These are phyloP conservation scores for Podospora pseudoanserina DNA, from an alignment of 495 filamentous ascomycete genomes.

Conservation along the genomic window DNA sequence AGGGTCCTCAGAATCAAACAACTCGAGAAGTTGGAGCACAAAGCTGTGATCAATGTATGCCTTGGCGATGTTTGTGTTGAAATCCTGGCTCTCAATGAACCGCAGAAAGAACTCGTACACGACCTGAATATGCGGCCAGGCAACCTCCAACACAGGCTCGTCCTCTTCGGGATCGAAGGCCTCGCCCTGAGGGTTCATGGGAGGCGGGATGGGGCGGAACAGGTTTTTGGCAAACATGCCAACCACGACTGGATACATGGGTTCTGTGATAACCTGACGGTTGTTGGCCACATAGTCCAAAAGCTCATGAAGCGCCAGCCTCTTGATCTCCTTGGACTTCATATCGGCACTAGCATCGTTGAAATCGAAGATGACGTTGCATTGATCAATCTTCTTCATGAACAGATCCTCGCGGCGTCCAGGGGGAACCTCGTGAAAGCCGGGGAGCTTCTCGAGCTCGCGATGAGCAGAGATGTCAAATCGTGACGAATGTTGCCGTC, in stretches of 20 bases:
- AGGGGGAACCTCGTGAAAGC: constrained; percentile 98
- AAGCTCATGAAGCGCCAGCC: constrained; percentile 91
- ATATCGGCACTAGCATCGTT: constrained; percentile 97
- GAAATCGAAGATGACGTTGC: constrained; percentile 99
- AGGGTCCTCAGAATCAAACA: constrained; percentile 98
- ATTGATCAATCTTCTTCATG: constrained; percentile 99
- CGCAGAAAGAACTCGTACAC: constrained; percentile 99
- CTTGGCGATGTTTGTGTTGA: constrained; percentile 99
- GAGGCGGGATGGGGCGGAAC: constrained; percentile 93
- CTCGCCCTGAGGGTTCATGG: constrained; percentile 95
- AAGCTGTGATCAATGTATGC: constrained; percentile 97
- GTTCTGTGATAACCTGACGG: constrained; percentile 94
- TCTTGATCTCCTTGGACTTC: constrained; percentile 99
- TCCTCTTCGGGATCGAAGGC: constrained; percentile 99
- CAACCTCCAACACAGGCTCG: constrained; percentile 95
- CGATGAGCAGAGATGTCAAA: constrained; percentile 97
- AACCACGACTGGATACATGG: constrained; percentile 97
- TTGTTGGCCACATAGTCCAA: constrained; percentile 99
- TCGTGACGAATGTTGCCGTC: constrained; percentile 92
- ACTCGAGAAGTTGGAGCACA: constrained; percentile 92
- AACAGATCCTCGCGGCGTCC: constrained; percentile 95
- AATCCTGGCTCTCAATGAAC: constrained; percentile 99
- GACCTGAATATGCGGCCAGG: constrained; percentile 99
- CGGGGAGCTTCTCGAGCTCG: constrained; percentile 93
- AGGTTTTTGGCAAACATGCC: constrained; percentile 99